phyloP scores from a whole-genome alignment of 2,329 filamentous ascomycete species.

The Diaporthe vexans region DNA sequence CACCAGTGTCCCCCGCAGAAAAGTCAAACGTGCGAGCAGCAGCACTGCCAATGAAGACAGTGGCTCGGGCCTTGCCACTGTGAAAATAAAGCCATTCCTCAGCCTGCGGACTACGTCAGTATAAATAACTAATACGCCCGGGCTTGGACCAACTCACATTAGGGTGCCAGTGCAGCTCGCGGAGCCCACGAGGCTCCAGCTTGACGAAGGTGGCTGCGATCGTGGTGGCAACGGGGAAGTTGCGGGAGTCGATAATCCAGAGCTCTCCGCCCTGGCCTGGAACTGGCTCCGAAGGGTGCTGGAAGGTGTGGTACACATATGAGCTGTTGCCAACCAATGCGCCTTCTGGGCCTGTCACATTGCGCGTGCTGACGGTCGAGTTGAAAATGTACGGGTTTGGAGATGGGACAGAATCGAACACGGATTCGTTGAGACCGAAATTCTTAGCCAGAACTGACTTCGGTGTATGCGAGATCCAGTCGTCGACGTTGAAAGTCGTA shows the following conservation, averaged over 20 bases:
- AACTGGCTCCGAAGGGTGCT: constrained; percentile 69
- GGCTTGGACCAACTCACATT: constrained; percentile 61
- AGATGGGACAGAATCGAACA: constrained; percentile 71
- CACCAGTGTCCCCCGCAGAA: constrained; percentile 74
- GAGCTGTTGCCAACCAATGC: constrained; percentile 69
- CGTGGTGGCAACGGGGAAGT: constrained; percentile 76
- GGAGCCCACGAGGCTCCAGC: constrained; percentile 72
- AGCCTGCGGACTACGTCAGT: constrained; percentile 57
- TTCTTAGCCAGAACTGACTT: constrained; percentile 75
- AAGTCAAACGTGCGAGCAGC: constrained; percentile 78
- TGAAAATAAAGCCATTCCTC: constrained; percentile 82
- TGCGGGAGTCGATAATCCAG: constrained; percentile 75
- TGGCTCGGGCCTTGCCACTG: constrained; percentile 71
- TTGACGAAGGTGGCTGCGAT: constrained; percentile 76
- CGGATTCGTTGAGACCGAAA: constrained; percentile 72
- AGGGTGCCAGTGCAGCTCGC: constrained; percentile 80
- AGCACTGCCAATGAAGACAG: constrained; percentile 73
- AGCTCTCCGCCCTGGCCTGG: constrained; percentile 74
- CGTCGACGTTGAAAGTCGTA: constrained; percentile 80
- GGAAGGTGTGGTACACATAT: constrained; percentile 71
- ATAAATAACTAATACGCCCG: too few species aligned
- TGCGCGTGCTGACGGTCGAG: constrained; percentile 63
- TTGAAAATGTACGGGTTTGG: constrained; percentile 75
- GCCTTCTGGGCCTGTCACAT: constrained; percentile 60
- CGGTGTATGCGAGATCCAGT: constrained; percentile 78